phyloP scores from a whole-genome alignment of 441 rosid genomes.

The Pelargonium fulgidum region DNA sequence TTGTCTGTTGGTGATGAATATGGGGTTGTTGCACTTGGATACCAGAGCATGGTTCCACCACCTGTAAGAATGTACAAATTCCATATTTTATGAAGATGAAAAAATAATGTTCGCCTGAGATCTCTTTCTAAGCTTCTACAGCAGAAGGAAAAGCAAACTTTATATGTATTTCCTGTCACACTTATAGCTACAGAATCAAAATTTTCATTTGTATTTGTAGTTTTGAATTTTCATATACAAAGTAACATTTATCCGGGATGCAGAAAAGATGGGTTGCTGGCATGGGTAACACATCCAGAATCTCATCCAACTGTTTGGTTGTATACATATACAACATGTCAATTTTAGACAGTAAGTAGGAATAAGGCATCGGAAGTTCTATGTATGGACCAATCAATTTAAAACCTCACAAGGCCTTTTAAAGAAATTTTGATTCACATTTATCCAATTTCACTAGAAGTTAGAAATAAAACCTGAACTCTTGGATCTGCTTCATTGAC shows the following conservation, averaged over 20 bases:
- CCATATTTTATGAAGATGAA: conserved; percentile 6
- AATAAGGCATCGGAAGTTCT: neutral
- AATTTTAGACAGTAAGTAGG: neutral
- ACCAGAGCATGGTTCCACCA: conserved; percentile 29
- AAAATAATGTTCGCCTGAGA: neutral
- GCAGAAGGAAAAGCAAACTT: neutral
- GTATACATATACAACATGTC: neutral
- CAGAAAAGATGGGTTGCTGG: neutral
- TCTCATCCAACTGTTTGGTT: too few species aligned
- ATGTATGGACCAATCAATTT: neutral
- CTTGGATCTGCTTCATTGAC: conserved; percentile 35
- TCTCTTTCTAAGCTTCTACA: neutral
- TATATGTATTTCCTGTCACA: neutral
- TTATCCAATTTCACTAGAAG: conserved; percentile 9
- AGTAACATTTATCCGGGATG: neutral
- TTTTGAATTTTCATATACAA: neutral
- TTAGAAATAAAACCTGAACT: conserved; percentile 42
- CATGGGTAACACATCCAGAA: too few species aligned
- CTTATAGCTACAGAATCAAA: neutral
- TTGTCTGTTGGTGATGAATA: conserved; percentile 36
- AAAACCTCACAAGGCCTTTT: conserved; percentile 2
- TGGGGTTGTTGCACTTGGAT: conserved; percentile 30
- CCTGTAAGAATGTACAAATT: conserved; percentile 25
- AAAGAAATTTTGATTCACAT: conserved; percentile 4
- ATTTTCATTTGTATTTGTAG: neutral